These are phyloP conservation scores for Neonectria ditissima DNA, from an alignment of 2,329 filamentous ascomycete genomes.

Conservation along the genomic window DNA sequence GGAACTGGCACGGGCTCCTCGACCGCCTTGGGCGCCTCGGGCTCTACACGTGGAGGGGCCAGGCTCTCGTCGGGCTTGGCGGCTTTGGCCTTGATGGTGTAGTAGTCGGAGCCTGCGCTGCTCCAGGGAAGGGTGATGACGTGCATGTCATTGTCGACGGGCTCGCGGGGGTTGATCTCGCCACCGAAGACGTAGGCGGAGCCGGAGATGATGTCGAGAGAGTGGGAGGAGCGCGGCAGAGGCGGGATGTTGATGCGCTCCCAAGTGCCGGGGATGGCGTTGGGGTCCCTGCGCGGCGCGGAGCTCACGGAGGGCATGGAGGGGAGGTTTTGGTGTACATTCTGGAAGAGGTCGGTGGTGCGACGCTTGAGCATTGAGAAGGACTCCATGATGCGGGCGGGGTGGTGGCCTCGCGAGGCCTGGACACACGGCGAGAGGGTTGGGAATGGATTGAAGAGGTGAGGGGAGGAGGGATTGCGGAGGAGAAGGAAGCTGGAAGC, in stretches of 20 bases:
- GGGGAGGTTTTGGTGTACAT: conserved; percentile 61
- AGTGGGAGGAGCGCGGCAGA: conserved; percentile 80
- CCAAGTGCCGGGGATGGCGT: conserved; percentile 68
- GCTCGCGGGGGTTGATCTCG: conserved; percentile 73
- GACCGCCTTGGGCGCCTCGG: conserved; percentile 19
- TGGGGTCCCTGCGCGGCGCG: conserved; percentile 35
- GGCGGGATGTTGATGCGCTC: conserved; percentile 66
- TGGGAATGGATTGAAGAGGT: conserved; percentile 7
- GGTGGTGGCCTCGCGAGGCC: conserved; percentile 15
- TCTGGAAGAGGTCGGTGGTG: conserved; percentile 64
- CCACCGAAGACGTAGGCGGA: conserved; percentile 80
- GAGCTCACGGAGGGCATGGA: conserved; percentile 47
- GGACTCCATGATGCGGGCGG: conserved; percentile 55
- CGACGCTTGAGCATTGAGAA: conserved; percentile 66
- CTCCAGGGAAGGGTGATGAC: conserved; percentile 70
- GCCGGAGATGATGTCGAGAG: conserved; percentile 69
- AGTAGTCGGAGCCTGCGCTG: conserved; percentile 70
- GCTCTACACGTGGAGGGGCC: conserved; percentile 22
- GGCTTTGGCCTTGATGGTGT: conserved; percentile 63
- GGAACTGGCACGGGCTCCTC: conserved; percentile 27
- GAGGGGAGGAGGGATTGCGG: neutral
- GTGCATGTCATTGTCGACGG: conserved; percentile 80
- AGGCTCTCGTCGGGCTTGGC: conserved; percentile 48
- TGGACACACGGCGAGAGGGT: conserved; percentile 1
- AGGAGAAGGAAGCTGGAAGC: neutral